Evolutionary conservation across 495 filamentous ascomycete species (phyloP).

Genomic region (Penicillium macrosclerotiorum): DNA sequence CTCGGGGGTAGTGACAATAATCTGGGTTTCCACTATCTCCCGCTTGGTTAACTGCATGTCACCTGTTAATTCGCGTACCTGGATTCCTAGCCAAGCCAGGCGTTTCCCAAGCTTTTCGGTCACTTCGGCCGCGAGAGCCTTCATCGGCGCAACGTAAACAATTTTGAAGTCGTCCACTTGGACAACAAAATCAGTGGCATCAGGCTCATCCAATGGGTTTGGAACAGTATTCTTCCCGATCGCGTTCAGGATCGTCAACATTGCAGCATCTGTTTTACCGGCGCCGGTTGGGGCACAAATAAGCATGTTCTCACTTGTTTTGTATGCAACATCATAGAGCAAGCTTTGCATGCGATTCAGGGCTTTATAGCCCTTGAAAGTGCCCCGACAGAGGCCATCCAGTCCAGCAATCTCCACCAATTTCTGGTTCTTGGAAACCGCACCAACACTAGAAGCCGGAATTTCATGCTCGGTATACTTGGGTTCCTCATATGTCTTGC

Average conservation of each 20-base stretch:
- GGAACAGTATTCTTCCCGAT: constrained; percentile 82
- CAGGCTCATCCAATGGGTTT: constrained; percentile 69
- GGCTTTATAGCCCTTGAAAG: constrained; percentile 89
- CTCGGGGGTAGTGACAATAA: constrained; percentile 97
- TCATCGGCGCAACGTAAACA: constrained; percentile 56
- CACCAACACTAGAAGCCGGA: constrained; percentile 78
- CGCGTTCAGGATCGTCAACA: constrained; percentile 89
- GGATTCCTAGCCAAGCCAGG: constrained; percentile 87
- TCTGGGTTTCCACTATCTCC: constrained; percentile 92
- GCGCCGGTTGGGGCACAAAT: constrained; percentile 98
- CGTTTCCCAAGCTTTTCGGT: constrained; percentile 92
- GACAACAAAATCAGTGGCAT: constrained; percentile 72
- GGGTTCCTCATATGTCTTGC: constrained; percentile 55
- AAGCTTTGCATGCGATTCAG: constrained; percentile 98
- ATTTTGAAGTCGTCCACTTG: constrained; percentile 83
- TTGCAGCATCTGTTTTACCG: constrained; percentile 98
- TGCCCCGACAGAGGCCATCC: constrained; percentile 86
- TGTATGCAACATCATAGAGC: constrained; percentile 93
- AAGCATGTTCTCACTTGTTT: constrained; percentile 96
- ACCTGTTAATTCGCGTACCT: constrained; percentile 88
- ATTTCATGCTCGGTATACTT: constrained; percentile 88
- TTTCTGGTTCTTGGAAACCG: constrained; percentile 64
- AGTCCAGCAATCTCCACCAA: constrained; percentile 75
- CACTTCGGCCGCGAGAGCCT: constrained; percentile 93
- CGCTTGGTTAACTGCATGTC: constrained; percentile 99